These are phyloP conservation scores for Medicago ruthenica DNA, from an alignment of 306 rosid genomes.

Conservation along the genomic window DNA sequence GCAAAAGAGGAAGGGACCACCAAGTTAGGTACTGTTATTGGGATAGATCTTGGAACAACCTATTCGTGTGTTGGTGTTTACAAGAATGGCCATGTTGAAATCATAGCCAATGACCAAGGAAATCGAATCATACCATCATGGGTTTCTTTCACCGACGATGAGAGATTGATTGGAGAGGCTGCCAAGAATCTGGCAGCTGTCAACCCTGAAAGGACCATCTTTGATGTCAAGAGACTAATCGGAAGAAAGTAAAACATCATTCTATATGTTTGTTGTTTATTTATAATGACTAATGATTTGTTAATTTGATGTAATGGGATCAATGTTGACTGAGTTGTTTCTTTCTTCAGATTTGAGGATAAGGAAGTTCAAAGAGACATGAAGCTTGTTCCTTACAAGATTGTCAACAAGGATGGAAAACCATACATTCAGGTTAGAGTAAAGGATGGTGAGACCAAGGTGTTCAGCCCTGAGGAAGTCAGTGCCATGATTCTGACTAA, in stretches of 20 bases:
- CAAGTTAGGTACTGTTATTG: constrained; percentile 94
- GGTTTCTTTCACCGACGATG: constrained; percentile 88
- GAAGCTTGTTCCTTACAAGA: constrained; percentile 89
- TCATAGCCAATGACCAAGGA: constrained; percentile 99
- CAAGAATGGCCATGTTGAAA: constrained; percentile 97
- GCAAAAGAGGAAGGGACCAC: constrained; percentile 85
- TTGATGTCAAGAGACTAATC: constrained; percentile 95
- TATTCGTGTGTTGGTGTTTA: constrained; percentile 99
- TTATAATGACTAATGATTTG: neutral
- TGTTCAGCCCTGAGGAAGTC: constrained; percentile 96
- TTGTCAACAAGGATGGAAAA: constrained; percentile 96
- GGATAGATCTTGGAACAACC: constrained; percentile 96
- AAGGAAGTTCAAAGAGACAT: constrained; percentile 92
- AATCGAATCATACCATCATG: constrained; percentile 99
- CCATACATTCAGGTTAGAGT: constrained; percentile 87
- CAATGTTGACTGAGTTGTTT: constrained; percentile 10
- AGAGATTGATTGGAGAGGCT: constrained; percentile 98
- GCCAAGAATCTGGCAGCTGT: constrained; percentile 99
- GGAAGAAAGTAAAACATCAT: constrained; percentile 80
- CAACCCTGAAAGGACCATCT: constrained; percentile 91
- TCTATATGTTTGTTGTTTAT: neutral
- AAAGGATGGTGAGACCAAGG: constrained; percentile 96
- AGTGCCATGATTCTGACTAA: constrained; percentile 88
- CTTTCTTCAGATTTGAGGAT: constrained; percentile 75
- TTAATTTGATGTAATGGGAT: neutral